Evolutionary conservation across 306 rosid species (phyloP).

Genomic region (Castanopsis chinensis): DNA sequence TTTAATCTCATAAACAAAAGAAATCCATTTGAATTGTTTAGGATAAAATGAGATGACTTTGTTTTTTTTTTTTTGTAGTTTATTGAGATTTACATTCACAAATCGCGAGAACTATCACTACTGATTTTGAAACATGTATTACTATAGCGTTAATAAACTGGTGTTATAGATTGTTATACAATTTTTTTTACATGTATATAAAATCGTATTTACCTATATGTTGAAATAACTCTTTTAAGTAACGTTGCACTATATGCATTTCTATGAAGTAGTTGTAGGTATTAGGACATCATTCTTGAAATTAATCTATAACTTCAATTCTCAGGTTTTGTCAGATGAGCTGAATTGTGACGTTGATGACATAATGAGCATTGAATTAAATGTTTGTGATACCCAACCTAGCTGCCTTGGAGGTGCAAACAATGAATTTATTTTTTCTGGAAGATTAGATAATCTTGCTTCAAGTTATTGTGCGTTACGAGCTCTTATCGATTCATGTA

Average conservation of each 20-base stretch:
- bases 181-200: not conserved
- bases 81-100: not conserved
- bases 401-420: conserved; percentile 99
- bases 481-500: conserved; percentile 82
- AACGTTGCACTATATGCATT: not conserved
- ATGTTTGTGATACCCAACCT: conserved; percentile 93
- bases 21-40: not conserved
- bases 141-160: not conserved
- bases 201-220: not conserved
- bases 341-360: conserved; percentile 65
- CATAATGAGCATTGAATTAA: conserved; percentile 77
- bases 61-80: not conserved
- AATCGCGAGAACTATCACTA: not conserved
- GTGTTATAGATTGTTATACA: not conserved
- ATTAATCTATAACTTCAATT: conserved; percentile 20
- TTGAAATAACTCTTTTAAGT: not conserved
- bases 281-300: conserved; percentile 14
- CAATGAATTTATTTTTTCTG: conserved; percentile 90
- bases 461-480: conserved; percentile 92
- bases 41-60: not conserved
- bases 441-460: conserved; percentile 95
- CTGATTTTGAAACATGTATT: not conserved
- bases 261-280: not conserved
- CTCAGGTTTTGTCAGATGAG: conserved; percentile 78
- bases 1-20: not conserved